phyloP scores from a whole-genome alignment of 306 rosid species.

The Lathyrus oleraceus region DNA sequence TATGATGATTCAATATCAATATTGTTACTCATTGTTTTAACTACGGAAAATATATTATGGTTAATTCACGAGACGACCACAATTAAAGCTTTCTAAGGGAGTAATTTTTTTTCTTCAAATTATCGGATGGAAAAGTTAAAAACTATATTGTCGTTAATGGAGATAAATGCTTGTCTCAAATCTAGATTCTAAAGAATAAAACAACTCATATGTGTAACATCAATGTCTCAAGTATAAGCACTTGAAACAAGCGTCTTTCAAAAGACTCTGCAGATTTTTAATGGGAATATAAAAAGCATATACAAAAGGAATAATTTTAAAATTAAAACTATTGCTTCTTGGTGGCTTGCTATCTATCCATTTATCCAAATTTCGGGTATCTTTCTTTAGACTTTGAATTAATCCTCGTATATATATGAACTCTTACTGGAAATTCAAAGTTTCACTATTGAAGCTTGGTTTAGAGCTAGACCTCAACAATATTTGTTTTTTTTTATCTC shows the following conservation, averaged over 20 bases:
- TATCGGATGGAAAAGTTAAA: background rate
- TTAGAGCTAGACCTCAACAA: background rate
- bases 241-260: constrained; percentile 2
- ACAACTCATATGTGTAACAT: background rate
- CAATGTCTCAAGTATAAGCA: constrained; percentile 2
- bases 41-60: too few species aligned
- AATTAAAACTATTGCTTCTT: background rate
- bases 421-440: background rate
- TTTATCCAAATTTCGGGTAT: background rate
- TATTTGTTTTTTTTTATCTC: background rate
- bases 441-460: background rate
- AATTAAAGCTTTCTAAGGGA: background rate
- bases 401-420: background rate
- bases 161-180: constrained; percentile 20
- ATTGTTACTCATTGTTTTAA: too few species aligned
- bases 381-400: background rate
- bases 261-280: background rate
- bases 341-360: background rate
- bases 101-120: background rate
- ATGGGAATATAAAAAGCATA: background rate
- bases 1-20: too few species aligned
- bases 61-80: too few species aligned
- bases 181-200: background rate
- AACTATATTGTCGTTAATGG: background rate
- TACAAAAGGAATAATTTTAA: background rate